A percentile compares a stretch with the other conserved stretches of the same genome.
These are phyloP conservation scores for Erodium moschatum DNA, from an alignment of 441 rosid genomes.

Conservation along the genomic window DNA sequence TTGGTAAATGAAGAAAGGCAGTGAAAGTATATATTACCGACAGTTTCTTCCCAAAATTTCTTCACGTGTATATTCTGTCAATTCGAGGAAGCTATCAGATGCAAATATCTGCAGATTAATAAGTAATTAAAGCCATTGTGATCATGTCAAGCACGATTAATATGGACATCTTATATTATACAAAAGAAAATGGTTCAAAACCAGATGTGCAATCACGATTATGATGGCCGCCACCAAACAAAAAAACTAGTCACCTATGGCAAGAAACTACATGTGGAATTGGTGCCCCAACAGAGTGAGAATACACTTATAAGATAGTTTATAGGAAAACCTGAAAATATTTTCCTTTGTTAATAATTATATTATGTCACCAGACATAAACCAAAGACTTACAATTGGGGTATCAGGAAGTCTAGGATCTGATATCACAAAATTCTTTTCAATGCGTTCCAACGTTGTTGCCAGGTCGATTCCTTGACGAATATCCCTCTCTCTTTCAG, in stretches of 20 bases:
- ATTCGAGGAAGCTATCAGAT: slow-evolving; percentile 95
- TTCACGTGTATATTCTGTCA: slow-evolving; percentile 95
- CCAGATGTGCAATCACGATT: neutral
- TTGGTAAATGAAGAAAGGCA: slow-evolving; percentile 2
- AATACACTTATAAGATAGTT: neutral
- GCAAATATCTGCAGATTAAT: slow-evolving; percentile 64
- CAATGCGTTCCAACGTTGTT: slow-evolving; percentile 96
- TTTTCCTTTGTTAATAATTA: neutral
- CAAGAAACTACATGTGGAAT: neutral
- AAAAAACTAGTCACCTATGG: no score
- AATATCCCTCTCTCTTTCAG: slow-evolving; percentile 85
- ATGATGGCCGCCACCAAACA: neutral
- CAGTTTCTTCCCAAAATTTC: slow-evolving; percentile 95
- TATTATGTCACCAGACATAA: neutral
- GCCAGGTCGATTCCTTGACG: slow-evolving; percentile 97
- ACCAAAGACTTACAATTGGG: slow-evolving; percentile 71
- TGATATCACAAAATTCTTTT: slow-evolving; percentile 94
- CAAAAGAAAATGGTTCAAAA: neutral
- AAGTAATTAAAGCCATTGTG: neutral
- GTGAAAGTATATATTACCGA: slow-evolving; percentile 39
- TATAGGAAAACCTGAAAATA: neutral
- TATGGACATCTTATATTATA: neutral
- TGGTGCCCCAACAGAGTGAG: slow-evolving; percentile 1
- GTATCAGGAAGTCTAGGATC: slow-evolving; percentile 97
- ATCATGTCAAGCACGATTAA: neutral